Base-by-base conservation (phyloP, 2,329 filamentous ascomycete genomes). In the Clarireedia monteithiana region DNA sequence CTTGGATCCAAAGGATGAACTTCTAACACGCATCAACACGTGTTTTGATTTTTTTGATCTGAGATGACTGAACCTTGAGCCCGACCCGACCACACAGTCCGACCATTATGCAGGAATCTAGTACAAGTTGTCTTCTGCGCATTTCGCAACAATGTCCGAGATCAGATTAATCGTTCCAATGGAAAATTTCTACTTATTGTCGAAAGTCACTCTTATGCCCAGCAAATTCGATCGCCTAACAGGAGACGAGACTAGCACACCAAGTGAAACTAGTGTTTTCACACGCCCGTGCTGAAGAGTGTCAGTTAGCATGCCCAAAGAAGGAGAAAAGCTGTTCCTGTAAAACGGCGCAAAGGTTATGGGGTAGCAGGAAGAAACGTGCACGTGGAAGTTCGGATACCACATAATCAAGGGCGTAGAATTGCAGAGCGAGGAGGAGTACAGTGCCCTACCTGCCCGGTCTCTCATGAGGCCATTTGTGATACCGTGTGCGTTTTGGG, bases 251-350 rank as follows among this genome's bases (percentile, higher is more conserved):
- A 42, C 39, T 42, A 42, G 39, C 17, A 46, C 3, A 5, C 20
- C 23, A 46, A 46, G 42, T 46, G 42, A 46, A 46, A 46, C 42
- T 46, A 46, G 42, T 46, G 42, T 46, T 46, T 46, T 46, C 42
- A 14, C 23, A 46, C 14, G 42, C 7, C 17, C 23, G 23, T 46
- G 23, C 23, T 26, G 42, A 23, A 14, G 20, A 20, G 23, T 12
- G 5, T 46, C 23, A 23, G 39, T 42, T 42, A 14, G 39, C 9
- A 20, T 6, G 9, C 39, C 17, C 2, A 42, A 42, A 42, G 17
- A 42, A 20, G 17, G 39, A 10, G 5, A 20, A 7, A 20, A n/a
- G 5, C 17, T n/a, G 39, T 15, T n/a, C 17, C 39, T 42, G 15
- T 20, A 42, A 20, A 15, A 15, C 39, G 6, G 17, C 17, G 39